Percentiles rank a stretch among this genome's conserved stretches.
These are phyloP conservation scores for Huntiella moniliformis DNA, from an alignment of 2,329 filamentous ascomycete genomes.

Conservation along the genomic window DNA sequence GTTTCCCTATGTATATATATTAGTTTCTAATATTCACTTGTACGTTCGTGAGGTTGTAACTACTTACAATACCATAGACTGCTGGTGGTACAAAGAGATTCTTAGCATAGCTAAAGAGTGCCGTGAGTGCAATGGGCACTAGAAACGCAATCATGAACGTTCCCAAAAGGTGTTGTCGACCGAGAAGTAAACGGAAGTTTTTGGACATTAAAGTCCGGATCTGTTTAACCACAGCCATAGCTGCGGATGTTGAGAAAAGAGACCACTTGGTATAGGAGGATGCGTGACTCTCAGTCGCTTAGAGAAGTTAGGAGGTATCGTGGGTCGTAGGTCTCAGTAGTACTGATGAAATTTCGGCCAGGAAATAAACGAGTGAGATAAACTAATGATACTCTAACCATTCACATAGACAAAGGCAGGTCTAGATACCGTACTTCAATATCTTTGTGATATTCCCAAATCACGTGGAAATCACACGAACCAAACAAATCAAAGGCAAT, in stretches of 20 bases:
- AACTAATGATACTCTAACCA: no score
- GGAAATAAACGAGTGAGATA: no score
- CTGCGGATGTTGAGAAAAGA: background rate
- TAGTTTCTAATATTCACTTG: background rate
- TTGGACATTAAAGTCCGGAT: conserved; percentile 42
- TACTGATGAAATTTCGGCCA: no score
- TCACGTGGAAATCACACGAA: no score
- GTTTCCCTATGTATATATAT: conserved; percentile 23
- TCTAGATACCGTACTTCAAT: no score
- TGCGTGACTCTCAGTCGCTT: background rate
- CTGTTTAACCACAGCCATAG: conserved; percentile 21
- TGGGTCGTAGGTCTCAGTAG: no score
- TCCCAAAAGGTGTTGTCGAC: conserved; percentile 29
- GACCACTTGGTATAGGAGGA: background rate
- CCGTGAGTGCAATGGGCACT: conserved; percentile 37
- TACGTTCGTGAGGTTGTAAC: background rate
- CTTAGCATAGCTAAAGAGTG: conserved; percentile 51
- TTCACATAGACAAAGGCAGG: no score
- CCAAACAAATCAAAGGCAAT: no score
- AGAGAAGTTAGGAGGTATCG: no score
- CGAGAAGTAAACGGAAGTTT: conserved; percentile 39
- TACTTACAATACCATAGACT: conserved; percentile 42
- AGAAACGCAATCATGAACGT: conserved; percentile 39
- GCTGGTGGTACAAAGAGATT: conserved; percentile 70
- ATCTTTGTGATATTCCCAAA: no score